A percentile compares a stretch with the other conserved stretches of the same genome.
These are phyloP conservation scores for Lipomyces chichibuensis DNA, from an alignment of 805 yeast genomes.

Conservation along the genomic window DNA sequence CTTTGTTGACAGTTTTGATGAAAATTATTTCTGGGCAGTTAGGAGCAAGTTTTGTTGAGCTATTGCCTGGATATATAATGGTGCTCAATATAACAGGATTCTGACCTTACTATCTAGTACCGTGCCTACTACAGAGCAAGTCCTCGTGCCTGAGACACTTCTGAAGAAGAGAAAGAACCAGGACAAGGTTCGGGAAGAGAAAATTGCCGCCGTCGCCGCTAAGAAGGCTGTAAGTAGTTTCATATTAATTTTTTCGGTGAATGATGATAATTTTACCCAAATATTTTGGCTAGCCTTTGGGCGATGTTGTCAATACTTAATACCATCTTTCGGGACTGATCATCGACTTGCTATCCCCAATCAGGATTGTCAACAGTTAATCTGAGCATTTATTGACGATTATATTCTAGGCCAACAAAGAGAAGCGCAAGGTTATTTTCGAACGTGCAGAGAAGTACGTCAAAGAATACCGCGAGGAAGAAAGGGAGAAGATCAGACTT, in stretches of 20 bases:
- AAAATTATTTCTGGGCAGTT: conserved; percentile 33
- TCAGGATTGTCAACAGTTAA: background rate
- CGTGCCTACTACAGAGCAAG: conserved; percentile 40
- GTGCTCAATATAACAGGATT: background rate
- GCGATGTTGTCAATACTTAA: conserved; percentile 70
- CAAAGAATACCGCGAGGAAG: conserved; percentile 86
- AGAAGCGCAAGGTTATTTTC: conserved; percentile 63
- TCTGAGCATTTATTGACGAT: conserved; percentile 4
- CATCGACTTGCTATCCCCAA: conserved; percentile 27
- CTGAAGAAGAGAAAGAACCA: conserved; percentile 57
- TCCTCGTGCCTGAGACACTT: conserved; percentile 53
- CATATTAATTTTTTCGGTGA: conserved; percentile 13
- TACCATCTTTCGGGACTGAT: conserved; percentile 91
- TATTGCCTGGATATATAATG: conserved; percentile 19
- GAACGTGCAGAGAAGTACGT: conserved; percentile 95
- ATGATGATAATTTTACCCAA: conserved; percentile 35
- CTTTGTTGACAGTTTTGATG: conserved; percentile 26
- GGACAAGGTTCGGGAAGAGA: conserved; percentile 55
- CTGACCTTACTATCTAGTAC: conserved; percentile 51
- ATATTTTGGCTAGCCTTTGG: conserved; percentile 34
- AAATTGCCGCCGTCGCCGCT: conserved; percentile 41
- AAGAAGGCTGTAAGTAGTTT: conserved; percentile 40
- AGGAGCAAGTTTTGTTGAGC: conserved; percentile 10
- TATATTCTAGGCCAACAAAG: conserved; percentile 48
- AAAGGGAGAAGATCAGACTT: conserved; percentile 73